Conservation (phyloP, 1,284 basidiomycete species). For the Ganoderma resinaceum region DNA sequence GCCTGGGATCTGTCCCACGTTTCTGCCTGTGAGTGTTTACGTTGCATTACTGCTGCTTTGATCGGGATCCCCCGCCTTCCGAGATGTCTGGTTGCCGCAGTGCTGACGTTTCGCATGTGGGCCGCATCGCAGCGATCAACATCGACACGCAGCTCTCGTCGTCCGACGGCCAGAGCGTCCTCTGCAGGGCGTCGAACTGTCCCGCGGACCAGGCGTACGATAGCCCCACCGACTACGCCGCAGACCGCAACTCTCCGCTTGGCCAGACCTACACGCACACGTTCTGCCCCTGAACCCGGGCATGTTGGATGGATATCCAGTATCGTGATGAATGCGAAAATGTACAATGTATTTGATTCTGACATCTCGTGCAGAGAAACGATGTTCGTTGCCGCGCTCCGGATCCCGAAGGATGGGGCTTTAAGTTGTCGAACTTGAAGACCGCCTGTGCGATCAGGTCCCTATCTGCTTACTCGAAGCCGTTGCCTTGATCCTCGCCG, state of each 20-base stretch:
- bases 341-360: too few species aligned
- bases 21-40: constrained; percentile 1
- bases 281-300: neutral
- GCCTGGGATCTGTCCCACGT: constrained; percentile 5
- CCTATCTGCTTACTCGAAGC: too few species aligned
- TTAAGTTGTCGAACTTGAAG: too few species aligned
- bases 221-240: neutral
- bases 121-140: constrained; percentile 4
- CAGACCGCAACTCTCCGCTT: constrained; percentile 5
- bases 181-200: constrained; percentile 1
- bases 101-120: neutral
- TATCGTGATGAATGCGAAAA: too few species aligned
- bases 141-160: constrained; percentile 3
- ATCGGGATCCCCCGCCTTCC: neutral
- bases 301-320: neutral
- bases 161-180: constrained; percentile 1
- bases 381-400: too few species aligned
- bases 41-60: neutral
- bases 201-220: constrained; percentile 6
- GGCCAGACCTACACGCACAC: constrained; percentile 2
- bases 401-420: too few species aligned
- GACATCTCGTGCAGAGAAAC: too few species aligned
- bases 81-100: neutral
- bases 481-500: too few species aligned
- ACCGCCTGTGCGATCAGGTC: too few species aligned